A percentile compares a stretch with the other conserved stretches of the same genome.
These are phyloP conservation scores for Botryotinia narcissicola DNA, from an alignment of 2,329 filamentous ascomycete species.

Conservation along the genomic window DNA sequence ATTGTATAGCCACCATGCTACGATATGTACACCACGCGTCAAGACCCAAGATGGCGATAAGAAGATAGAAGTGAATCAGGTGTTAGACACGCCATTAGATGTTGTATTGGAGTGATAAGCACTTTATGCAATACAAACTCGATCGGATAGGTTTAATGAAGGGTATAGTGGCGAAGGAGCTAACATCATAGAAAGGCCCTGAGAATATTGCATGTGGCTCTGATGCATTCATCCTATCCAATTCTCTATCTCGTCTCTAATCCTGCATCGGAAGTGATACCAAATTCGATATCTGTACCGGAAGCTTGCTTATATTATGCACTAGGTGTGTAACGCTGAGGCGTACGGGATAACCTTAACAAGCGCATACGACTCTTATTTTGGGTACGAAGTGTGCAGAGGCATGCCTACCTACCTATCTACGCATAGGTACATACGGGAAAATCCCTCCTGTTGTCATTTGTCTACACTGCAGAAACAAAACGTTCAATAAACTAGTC, in stretches of 20 bases:
- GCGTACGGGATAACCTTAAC: conserved; percentile 1
- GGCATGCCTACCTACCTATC: not conserved
- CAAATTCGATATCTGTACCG: not conserved
- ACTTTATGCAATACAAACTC: not conserved
- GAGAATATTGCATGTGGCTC: not conserved
- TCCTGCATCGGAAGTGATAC: not conserved
- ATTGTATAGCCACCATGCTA: not conserved
- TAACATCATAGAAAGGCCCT: not conserved
- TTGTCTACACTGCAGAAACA: not conserved
- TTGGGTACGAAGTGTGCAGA: not conserved
- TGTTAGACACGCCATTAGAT: not conserved
- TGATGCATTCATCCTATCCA: not conserved
- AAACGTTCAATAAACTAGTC: not conserved
- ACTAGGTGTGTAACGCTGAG: not conserved
- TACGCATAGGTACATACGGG: not conserved
- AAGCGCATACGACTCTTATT: conserved; percentile 5
- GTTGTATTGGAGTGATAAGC: not conserved
- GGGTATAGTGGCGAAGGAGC: not conserved
- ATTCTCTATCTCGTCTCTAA: not conserved
- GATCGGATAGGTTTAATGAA: not conserved
- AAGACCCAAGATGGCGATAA: not conserved
- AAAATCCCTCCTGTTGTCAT: not conserved
- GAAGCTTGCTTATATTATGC: not conserved
- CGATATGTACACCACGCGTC: not conserved
- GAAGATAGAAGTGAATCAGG: not conserved